Conservation (phyloP, 345 rosid species). For the Lenwebbia sp. region DNA sequence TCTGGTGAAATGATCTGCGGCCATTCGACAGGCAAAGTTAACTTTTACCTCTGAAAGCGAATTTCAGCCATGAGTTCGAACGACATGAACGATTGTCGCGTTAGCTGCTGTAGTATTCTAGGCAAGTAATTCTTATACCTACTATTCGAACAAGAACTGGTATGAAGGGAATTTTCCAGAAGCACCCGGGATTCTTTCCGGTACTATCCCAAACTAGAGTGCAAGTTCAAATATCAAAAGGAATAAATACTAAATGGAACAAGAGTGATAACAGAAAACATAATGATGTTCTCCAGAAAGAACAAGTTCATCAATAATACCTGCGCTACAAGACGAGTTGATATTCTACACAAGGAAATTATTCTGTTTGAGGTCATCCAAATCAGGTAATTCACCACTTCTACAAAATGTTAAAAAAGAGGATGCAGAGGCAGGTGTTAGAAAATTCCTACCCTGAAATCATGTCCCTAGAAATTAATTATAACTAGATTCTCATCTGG, state of each 20-base stretch:
- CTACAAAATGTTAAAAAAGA: neutral
- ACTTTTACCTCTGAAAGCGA: neutral
- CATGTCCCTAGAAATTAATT: neutral
- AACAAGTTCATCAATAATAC: neutral
- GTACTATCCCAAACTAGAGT: neutral
- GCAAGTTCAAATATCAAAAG: neutral
- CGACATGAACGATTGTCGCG: neutral
- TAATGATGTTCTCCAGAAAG: neutral
- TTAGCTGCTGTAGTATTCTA: neutral
- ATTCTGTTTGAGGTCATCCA: neutral
- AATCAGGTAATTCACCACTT: neutral
- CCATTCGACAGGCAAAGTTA: neutral
- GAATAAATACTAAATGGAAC: neutral
- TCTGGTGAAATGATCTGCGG: neutral
- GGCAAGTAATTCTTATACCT: neutral
- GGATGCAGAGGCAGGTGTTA: neutral
- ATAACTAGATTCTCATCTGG: neutral
- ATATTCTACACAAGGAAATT: neutral
- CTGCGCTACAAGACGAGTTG: neutral
- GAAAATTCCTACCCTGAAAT: neutral
- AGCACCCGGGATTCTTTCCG: neutral
- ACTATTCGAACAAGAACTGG: neutral
- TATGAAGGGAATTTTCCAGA: neutral
- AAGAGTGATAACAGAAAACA: neutral
- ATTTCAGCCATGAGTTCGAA: neutral